Conservation (phyloP, 2,329 filamentous ascomycete species). For the Meredithiella fracta region DNA sequence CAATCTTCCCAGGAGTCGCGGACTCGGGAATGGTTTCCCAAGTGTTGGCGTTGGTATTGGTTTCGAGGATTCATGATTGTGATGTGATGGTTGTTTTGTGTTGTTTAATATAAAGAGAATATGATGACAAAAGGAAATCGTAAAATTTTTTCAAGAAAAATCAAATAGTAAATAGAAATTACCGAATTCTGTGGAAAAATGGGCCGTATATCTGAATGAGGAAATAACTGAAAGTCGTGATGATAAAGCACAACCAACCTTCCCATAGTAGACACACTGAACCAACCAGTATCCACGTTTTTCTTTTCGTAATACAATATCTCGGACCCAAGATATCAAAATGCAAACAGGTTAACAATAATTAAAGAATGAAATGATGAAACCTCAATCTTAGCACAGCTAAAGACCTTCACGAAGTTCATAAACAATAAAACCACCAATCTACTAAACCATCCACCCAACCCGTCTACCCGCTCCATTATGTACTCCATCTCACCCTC, state of each 20-base stretch:
- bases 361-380: conserved; percentile 2
- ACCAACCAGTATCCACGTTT: not conserved
- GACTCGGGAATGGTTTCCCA: not conserved
- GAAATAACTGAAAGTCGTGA: not conserved
- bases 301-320: too few species aligned
- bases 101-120: not conserved
- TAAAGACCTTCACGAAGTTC: not conserved
- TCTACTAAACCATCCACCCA: not conserved
- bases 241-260: not conserved
- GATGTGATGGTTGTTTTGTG: not conserved
- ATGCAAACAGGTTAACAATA: not conserved
- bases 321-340: too few species aligned
- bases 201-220: too few species aligned
- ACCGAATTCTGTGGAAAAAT: not conserved
- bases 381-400: conserved; percentile 4
- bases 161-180: not conserved
- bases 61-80: not conserved
- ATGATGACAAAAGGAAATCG: not conserved
- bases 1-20: conserved; percentile 34
- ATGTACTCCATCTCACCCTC: not conserved
- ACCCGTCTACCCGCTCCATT: not conserved
- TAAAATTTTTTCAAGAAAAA: not conserved
- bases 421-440: not conserved
- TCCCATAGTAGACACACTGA: too few species aligned
- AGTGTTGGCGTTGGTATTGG: too few species aligned